These are phyloP conservation scores for Gossypium davidsonii DNA, from an alignment of 441 rosid genomes.

Conservation along the genomic window DNA sequence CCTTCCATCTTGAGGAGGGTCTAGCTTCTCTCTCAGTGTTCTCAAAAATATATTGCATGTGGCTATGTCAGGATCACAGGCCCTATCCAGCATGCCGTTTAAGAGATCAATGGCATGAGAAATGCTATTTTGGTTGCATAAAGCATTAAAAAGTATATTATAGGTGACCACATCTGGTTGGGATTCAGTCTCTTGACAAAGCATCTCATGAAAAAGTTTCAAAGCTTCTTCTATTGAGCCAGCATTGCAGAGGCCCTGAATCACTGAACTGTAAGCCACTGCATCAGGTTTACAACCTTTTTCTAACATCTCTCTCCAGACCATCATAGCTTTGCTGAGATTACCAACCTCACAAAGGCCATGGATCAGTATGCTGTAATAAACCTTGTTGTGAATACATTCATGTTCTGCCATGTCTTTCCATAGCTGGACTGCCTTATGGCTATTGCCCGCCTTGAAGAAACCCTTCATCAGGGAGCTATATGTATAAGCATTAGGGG, in stretches of 20 bases:
- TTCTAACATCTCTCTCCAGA: conserved; percentile 72
- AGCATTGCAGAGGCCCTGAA: conserved; percentile 58
- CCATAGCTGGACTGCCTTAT: conserved; percentile 75
- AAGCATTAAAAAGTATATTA: conserved; percentile 68
- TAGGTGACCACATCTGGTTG: conserved; percentile 87
- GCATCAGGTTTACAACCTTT: conserved; percentile 72
- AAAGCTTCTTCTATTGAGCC: conserved; percentile 57
- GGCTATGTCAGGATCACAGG: conserved; percentile 71
- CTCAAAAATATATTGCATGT: conserved; percentile 78
- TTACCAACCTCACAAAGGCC: conserved; percentile 72
- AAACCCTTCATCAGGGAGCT: conserved; percentile 90
- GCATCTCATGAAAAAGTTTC: conserved; percentile 81
- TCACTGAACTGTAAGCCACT: conserved; percentile 74
- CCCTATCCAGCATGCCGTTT: conserved; percentile 65
- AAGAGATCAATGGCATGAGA: conserved; percentile 74
- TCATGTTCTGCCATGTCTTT: conserved; percentile 43
- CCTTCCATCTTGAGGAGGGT: conserved; percentile 65
- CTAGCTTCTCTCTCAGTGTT: conserved; percentile 55
- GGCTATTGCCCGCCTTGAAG: conserved; percentile 46
- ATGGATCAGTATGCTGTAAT: conserved; percentile 69
- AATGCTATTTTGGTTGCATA: conserved; percentile 51
- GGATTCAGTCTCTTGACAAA: conserved; percentile 54
- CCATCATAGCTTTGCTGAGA: conserved; percentile 54
- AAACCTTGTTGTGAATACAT: conserved; percentile 43
- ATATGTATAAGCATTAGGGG: conserved; percentile 71